These are phyloP conservation scores for Rhizophagus clarus DNA, from an alignment of 192 early-diverging fungal species.

Conservation along the genomic window DNA sequence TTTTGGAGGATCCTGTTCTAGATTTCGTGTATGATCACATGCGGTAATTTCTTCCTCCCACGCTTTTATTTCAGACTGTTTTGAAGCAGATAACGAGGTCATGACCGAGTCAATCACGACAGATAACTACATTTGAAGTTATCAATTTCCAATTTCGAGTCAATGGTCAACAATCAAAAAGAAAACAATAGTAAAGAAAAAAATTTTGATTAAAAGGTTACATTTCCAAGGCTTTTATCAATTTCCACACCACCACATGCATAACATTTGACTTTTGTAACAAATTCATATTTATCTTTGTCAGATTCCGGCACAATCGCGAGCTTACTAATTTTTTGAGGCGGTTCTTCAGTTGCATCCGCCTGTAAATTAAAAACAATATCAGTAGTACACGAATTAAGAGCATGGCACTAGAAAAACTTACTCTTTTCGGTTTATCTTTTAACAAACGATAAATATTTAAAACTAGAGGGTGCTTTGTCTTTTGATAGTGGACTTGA, in stretches of 20 bases:
- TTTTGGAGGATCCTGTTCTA: conserved; percentile 66
- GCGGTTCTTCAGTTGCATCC: conserved; percentile 59
- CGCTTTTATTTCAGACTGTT: conserved; percentile 86
- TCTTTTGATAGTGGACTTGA: conserved; percentile 71
- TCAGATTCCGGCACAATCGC: conserved; percentile 81
- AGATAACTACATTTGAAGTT: conserved; percentile 50
- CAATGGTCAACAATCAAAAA: neutral
- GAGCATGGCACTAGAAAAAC: neutral
- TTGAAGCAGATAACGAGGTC: conserved; percentile 75
- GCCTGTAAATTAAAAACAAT: conserved; percentile 17
- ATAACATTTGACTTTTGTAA: conserved; percentile 80
- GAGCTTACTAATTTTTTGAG: conserved; percentile 92
- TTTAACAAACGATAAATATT: conserved; percentile 78
- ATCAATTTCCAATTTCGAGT: neutral
- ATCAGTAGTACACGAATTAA: neutral
- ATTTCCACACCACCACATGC: conserved; percentile 67
- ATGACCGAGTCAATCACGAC: conserved; percentile 70
- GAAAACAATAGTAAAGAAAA: too few species aligned
- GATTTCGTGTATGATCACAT: conserved; percentile 77
- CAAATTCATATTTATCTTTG: conserved; percentile 71
- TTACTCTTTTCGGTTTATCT: conserved; percentile 49
- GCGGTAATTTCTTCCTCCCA: conserved; percentile 86
- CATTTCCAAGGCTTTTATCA: conserved; percentile 57
- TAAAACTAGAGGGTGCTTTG: conserved; percentile 75
- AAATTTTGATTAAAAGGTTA: conserved; percentile 36